A percentile compares a stretch with the other conserved stretches of the same genome.
These are phyloP conservation scores for Candida maris DNA, from an alignment of 805 yeast species.

Conservation along the genomic window DNA sequence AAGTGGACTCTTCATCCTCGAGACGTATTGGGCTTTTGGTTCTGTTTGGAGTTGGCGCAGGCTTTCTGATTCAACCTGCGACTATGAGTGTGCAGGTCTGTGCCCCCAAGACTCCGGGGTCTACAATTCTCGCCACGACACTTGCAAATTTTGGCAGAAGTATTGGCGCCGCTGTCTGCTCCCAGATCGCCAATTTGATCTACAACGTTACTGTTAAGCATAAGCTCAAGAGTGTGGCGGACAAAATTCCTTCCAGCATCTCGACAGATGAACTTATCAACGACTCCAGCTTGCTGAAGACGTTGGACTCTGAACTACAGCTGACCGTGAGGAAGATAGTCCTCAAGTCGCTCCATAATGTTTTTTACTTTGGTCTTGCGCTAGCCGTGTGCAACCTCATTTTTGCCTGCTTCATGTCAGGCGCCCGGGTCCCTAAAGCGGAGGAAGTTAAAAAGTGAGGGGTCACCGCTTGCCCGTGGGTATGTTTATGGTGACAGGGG, in stretches of 20 bases:
- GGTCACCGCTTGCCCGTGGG: too few species aligned
- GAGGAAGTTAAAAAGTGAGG: constrained; percentile 1
- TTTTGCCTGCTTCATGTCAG: constrained; percentile 1
- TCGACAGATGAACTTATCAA: background rate
- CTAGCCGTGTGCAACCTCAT: constrained; percentile 1
- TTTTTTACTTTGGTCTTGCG: constrained; percentile 1
- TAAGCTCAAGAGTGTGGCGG: background rate
- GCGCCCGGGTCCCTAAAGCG: background rate
- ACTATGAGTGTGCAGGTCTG: constrained; percentile 42
- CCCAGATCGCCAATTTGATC: constrained; percentile 39
- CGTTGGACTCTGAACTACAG: background rate
- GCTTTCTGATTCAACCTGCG: constrained; percentile 43
- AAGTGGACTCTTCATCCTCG: constrained; percentile 33
- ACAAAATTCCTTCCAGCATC: background rate
- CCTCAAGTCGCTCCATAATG: background rate
- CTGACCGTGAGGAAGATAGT: background rate
- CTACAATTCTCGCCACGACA: constrained; percentile 45
- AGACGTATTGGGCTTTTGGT: constrained; percentile 44
- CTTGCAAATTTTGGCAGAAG: constrained; percentile 43
- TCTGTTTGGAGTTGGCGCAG: constrained; percentile 42
- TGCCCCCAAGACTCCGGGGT: constrained; percentile 52
- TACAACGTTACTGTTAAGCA: constrained; percentile 26
- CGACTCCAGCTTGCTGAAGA: background rate
- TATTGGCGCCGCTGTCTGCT: constrained; percentile 44
- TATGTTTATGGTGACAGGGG: too few species aligned